Base-by-base conservation (phyloP, 202 grass and related monocot species). In the Cymbopogon flexuosus region DNA sequence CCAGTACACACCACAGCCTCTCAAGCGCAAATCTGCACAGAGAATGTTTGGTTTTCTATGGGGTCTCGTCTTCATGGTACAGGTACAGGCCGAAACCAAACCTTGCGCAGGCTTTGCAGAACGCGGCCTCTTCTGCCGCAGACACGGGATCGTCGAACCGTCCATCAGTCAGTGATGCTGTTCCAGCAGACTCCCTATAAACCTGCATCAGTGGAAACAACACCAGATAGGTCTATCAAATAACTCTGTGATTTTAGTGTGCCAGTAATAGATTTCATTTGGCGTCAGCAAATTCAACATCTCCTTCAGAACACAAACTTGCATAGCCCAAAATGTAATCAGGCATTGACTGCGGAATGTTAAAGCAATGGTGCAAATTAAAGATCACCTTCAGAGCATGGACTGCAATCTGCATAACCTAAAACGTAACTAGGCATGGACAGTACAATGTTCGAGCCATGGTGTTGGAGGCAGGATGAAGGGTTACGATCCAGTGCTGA, bases 1-100 rank as follows among this genome's bases (percentile, higher is more conserved):
- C 18, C 49, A n/a, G n/a, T n/a, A n/a, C n/a, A n/a, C n/a, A 45
- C 14, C 33, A 52, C 39, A 8, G 33, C 4, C 54, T 34, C 68
- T 12, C 0, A 8, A 54, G 49, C 0, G 0, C 5, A 16, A 37
- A 64, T 47, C 39, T 45, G 49, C 15, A 4, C 10, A 1, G 3
- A 35, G 14, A 41, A 73, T 15, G 34, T 2, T 74, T 51, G 1
- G 15, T 43, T 34, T 35, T 30, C 70, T 89, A 91, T 23, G 80
- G 85, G 72, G 77, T 83, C 51, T 92, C 94, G 7, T 86, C 89
- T 68, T 87, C 82, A 70, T 97, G 91, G 82, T 97, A 94, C 30
- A 97, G 89, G 22, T 97, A 94, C 33, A 97, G 75, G 66, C 94
- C 94, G 30, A 97, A 97, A 24, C 94, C 94, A 76, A 97, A 97